A percentile compares a stretch with the other conserved stretches of the same genome.
phyloP scores from a whole-genome alignment of 2,329 filamentous ascomycete species.

The Delphinella strobiligena region DNA sequence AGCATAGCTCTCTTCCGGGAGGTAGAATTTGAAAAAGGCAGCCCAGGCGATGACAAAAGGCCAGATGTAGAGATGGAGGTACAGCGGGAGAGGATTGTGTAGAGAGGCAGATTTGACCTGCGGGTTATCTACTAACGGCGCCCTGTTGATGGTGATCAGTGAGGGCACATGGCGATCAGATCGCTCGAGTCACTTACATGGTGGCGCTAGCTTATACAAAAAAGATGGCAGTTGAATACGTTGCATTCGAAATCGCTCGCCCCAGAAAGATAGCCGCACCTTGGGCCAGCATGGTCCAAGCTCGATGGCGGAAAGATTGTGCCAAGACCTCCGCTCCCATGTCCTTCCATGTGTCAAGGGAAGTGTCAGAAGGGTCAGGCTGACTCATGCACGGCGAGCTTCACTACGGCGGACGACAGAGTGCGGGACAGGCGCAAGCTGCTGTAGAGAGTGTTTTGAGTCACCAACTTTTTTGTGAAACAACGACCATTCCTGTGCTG shows the following conservation, averaged over 20 bases:
- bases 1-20: constrained; percentile 73
- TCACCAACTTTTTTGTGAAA: neutral
- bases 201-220: constrained; percentile 3
- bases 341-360: too few relatives aligned
- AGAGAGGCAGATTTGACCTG: constrained; percentile 83
- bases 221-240: neutral
- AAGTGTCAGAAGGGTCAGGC: too few relatives aligned
- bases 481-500: neutral
- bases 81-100: constrained; percentile 70
- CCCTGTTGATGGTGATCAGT: constrained; percentile 22
- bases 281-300: neutral
- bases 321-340: neutral
- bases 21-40: constrained; percentile 76
- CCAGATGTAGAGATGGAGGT: constrained; percentile 83
- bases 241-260: neutral
- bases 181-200: constrained; percentile 7
- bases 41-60: constrained; percentile 90
- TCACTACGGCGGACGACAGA: too few relatives aligned
- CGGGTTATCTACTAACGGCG: constrained; percentile 78
- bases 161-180: neutral
- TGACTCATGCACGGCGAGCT: too few relatives aligned
- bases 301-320: neutral
- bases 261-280: neutral
- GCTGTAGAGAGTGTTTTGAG: neutral
- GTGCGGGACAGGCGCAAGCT: neutral